Conservation (phyloP, 208 protist genomes). For the Phytomonas sp. region DNA sequence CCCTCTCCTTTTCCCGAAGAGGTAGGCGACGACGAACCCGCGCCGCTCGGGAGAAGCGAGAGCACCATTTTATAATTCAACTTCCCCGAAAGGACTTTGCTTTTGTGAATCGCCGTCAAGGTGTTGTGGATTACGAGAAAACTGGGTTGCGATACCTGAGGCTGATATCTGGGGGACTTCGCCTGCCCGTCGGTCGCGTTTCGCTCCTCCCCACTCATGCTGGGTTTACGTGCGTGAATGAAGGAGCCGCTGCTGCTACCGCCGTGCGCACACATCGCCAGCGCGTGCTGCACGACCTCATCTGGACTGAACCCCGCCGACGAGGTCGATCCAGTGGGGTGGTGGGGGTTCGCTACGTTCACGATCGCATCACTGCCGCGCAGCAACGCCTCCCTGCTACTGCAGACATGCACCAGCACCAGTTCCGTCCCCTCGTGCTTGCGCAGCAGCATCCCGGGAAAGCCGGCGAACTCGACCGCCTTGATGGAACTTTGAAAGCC, state of each 20-base stretch:
- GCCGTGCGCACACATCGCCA: not conserved
- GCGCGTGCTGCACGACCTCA: not conserved
- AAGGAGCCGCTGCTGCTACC: not conserved
- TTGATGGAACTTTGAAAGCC: constrained; percentile 54
- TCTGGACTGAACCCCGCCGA: not conserved
- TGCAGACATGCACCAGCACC: constrained; percentile 64
- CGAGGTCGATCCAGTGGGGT: not conserved
- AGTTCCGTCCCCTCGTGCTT: constrained; percentile 44
- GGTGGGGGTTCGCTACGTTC: not conserved
- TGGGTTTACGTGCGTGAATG: not conserved
- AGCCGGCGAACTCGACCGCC: constrained; percentile 56
- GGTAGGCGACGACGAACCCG: not conserved
- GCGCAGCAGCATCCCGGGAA: constrained; percentile 23
- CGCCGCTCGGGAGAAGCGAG: not conserved
- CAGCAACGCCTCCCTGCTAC: not conserved
- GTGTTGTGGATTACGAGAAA: constrained; percentile 1
- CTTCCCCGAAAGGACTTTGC: constrained; percentile 28
- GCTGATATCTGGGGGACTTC: not conserved
- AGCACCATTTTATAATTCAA: constrained; percentile 61
- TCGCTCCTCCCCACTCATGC: not conserved
- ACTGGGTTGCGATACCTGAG: not conserved
- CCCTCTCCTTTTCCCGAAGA: not conserved
- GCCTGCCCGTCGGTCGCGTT: not conserved
- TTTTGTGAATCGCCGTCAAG: constrained; percentile 24
- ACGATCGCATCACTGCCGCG: not conserved